A percentile compares a stretch with the other conserved stretches of the same genome.
Conservation (phyloP, 805 yeast genomes). For the Candida tallmaniae region DNA sequence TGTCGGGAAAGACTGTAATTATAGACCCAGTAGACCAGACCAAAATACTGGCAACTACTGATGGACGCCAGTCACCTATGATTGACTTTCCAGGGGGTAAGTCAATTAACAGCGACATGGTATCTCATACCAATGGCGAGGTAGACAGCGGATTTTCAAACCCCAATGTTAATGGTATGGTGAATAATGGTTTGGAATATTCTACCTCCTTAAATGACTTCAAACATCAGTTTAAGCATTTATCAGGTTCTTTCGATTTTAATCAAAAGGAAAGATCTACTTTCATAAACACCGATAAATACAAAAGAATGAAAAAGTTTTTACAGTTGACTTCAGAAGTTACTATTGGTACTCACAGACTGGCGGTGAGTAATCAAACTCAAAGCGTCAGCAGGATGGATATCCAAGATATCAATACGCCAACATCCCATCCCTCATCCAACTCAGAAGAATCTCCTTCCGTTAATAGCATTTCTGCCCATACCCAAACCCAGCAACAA, state of each 20-base stretch:
- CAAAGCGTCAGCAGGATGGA: slow-evolving; percentile 1
- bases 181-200: not conserved
- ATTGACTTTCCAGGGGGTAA: slow-evolving; percentile 9
- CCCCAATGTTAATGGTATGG: not conserved
- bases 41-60: slow-evolving; percentile 5
- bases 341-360: slow-evolving; percentile 73
- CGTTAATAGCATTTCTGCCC: too few species aligned
- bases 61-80: slow-evolving; percentile 12
- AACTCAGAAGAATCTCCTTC: slow-evolving; percentile 7
- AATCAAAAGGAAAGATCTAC: slow-evolving; percentile 30
- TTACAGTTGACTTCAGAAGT: slow-evolving; percentile 78
- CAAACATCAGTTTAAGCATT: slow-evolving; percentile 22
- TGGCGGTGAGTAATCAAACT: slow-evolving; percentile 14
- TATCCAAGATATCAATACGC: not conserved
- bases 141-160: not conserved
- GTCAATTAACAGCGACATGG: not conserved
- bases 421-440: slow-evolving; percentile 1
- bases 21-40: slow-evolving; percentile 19
- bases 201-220: slow-evolving; percentile 12
- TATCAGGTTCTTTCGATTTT: slow-evolving; percentile 14
- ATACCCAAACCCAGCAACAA: not conserved
- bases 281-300: slow-evolving; percentile 74
- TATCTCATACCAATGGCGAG: not conserved
- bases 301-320: slow-evolving; percentile 72
- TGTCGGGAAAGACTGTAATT: slow-evolving; percentile 54